Evolutionary conservation across 108 stramenopile species (phyloP).

Genomic region (Discostella stelligeroides): DNA sequence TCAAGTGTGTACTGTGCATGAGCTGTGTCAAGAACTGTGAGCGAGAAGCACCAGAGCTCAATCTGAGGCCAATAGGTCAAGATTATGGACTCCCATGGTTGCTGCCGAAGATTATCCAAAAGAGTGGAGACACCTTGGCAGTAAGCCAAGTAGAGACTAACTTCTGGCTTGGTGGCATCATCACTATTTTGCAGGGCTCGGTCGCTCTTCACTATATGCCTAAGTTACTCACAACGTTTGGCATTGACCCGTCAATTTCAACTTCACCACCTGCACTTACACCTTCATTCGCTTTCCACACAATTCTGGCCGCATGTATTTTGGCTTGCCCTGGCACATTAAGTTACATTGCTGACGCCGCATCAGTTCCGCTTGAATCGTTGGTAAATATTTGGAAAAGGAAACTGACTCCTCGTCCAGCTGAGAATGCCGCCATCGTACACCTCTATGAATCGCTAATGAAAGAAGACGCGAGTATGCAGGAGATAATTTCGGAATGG

Average conservation of each 20-base stretch:
- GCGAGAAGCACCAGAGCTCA: conserved; percentile 43
- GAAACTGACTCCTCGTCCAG: conserved; percentile 23
- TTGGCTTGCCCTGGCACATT: conserved; percentile 32
- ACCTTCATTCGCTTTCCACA: conserved; percentile 32
- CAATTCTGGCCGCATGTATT: conserved; percentile 17
- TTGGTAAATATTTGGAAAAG: conserved; percentile 14
- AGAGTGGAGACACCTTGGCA: conserved; percentile 21
- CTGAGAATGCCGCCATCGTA: conserved; percentile 33
- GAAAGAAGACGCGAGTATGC: conserved; percentile 17
- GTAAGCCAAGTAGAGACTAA: conserved; percentile 47
- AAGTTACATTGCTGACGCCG: conserved; percentile 31
- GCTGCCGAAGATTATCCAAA: conserved; percentile 32
- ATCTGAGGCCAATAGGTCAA: conserved; percentile 36
- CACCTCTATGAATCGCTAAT: conserved; percentile 38
- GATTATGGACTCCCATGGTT: conserved; percentile 51
- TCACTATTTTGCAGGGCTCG: conserved; percentile 34
- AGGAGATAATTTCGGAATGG: conserved; percentile 20
- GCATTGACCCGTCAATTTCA: conserved; percentile 38
- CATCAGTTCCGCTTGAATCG: conserved; percentile 35
- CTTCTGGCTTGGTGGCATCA: conserved; percentile 46
- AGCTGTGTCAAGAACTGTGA: conserved; percentile 49
- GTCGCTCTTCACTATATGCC: conserved; percentile 43
- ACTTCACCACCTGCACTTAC: conserved; percentile 39
- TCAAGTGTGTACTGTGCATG: conserved; percentile 53
- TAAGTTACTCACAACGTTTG: conserved; percentile 33